phyloP scores from a whole-genome alignment of 78 protist genomes.

The Isochrysis galbana region DNA sequence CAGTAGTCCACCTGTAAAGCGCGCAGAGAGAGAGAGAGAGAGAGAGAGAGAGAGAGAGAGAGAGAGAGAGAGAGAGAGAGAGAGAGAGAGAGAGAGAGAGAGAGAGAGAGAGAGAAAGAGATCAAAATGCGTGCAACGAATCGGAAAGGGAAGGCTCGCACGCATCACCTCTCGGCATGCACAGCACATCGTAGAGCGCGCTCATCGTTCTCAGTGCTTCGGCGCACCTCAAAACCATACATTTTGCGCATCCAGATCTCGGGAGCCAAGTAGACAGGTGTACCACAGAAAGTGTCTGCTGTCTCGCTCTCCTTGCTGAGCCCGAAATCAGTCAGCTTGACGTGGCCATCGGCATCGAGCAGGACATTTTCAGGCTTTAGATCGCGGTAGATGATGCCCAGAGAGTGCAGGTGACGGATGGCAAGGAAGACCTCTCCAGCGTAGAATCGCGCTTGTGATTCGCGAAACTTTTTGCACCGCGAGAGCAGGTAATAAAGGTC shows the following conservation, averaged over 20 bases:
- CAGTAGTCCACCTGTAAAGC: neutral
- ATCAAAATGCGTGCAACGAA: no score
- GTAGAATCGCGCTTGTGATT: conserved; percentile 1
- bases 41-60: no score
- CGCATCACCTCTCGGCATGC: no score
- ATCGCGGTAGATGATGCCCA: conserved; percentile 19
- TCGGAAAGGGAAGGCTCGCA: no score
- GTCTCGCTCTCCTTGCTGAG: neutral
- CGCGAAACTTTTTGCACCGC: neutral
- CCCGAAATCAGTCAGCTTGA: conserved; percentile 18
- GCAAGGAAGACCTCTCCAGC: conserved; percentile 15
- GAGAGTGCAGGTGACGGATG: neutral
- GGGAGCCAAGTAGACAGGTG: conserved; percentile 12
- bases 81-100: no score
- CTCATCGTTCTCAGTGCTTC: no score
- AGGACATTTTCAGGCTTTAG: conserved; percentile 19
- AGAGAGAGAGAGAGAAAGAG: no score
- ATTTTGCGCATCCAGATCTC: neutral
- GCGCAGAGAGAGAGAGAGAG: no score
- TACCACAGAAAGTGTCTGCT: conserved; percentile 7
- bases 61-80: no score
- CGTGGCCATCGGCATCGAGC: conserved; percentile 4
- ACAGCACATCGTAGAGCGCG: no score
- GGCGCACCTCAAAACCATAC: no score
- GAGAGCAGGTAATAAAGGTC: conserved; percentile 8